phyloP scores from a whole-genome alignment of 1,139 yeast species.

The Kurtzmaniella quercitrusa region DNA sequence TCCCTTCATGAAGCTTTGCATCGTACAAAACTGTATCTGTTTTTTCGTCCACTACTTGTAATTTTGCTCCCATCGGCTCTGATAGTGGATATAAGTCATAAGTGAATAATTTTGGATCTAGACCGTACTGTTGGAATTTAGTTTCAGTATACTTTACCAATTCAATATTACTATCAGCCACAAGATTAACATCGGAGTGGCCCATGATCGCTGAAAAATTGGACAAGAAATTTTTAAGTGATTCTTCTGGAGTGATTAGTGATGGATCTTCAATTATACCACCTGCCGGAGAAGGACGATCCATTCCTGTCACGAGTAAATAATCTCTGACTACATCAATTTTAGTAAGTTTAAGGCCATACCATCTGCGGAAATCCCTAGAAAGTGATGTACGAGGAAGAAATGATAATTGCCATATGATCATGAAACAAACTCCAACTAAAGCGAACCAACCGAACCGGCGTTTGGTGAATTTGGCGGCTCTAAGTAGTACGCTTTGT shows the following conservation, averaged over 20 bases:
- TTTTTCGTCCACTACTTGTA: conserved; percentile 23
- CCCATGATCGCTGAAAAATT: conserved; percentile 14
- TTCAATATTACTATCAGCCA: conserved; percentile 25
- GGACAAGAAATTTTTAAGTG: conserved; percentile 5
- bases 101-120: conserved; percentile 17
- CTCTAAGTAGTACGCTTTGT: conserved; percentile 1
- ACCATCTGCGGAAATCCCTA: conserved; percentile 76
- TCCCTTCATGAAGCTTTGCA: conserved; percentile 25
- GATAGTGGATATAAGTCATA: conserved; percentile 18
- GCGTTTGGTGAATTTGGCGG: conserved; percentile 18
- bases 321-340: conserved; percentile 56
- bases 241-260: conserved; percentile 2
- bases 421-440: conserved; percentile 50
- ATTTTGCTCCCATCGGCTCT: conserved; percentile 21
- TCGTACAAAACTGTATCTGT: conserved; percentile 21
- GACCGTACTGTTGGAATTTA: conserved; percentile 25
- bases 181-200: conserved; percentile 18
- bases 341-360: conserved; percentile 58
- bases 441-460: conserved; percentile 52
- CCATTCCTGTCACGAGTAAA: conserved; percentile 25
- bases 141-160: conserved; percentile 23
- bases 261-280: neutral
- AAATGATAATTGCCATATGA: conserved; percentile 65
- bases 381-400: conserved; percentile 83
- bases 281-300: conserved; percentile 4